phyloP scores from a whole-genome alignment of 306 rosid genomes.

The Prunus dulcis region DNA sequence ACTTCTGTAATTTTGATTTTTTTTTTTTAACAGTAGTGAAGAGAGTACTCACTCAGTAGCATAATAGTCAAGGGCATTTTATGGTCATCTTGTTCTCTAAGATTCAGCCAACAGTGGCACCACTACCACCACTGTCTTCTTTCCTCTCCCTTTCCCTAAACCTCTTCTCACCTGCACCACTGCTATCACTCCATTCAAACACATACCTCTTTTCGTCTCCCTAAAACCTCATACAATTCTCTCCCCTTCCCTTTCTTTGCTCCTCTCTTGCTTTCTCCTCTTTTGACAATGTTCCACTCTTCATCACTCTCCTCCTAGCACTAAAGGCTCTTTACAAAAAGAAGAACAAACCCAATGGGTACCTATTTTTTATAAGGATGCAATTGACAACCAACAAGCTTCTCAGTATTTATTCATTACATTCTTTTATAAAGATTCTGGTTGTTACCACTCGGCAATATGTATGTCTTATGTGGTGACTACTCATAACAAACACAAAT shows the following conservation, averaged over 20 bases:
- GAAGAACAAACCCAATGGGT: not conserved
- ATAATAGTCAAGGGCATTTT: not conserved
- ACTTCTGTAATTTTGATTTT: not conserved
- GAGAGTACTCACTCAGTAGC: not conserved
- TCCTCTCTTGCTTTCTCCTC: not conserved
- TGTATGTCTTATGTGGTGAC: not conserved
- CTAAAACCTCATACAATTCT: not conserved
- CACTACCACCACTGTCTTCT: not conserved
- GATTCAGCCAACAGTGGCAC: not conserved
- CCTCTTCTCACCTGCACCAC: not conserved
- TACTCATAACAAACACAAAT: no score
- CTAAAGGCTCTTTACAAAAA: not conserved
- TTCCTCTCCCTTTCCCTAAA: not conserved
- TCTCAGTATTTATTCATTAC: not conserved
- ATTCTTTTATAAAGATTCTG: not conserved
- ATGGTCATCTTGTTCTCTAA: not conserved
- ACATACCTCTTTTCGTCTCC: not conserved
- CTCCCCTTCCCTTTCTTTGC: not conserved
- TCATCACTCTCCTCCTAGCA: not conserved
- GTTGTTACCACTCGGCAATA: not conserved
- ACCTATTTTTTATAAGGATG: not conserved
- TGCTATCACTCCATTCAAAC: not conserved
- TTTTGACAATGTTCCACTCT: not conserved
- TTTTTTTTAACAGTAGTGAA: not conserved
- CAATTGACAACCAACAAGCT: not conserved